These are phyloP conservation scores for Cryptosporidium ubiquitum DNA, from an alignment of 169 alveolate species.

Conservation along the genomic window DNA sequence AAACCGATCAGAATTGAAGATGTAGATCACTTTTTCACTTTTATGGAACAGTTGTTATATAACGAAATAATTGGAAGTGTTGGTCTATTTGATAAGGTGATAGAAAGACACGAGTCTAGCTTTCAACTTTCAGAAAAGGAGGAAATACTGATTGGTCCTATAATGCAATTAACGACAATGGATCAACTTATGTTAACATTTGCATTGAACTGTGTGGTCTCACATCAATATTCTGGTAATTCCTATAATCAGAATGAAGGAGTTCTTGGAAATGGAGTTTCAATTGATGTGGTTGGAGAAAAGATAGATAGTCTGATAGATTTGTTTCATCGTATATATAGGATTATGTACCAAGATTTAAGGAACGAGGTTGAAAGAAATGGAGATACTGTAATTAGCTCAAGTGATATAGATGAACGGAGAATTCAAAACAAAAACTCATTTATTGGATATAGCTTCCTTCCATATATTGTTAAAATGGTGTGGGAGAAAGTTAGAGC, in stretches of 20 bases:
- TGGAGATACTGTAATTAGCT: not conserved
- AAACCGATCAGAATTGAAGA: slow-evolving; percentile 18
- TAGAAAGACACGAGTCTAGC: slow-evolving; percentile 12
- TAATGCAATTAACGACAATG: slow-evolving; percentile 41
- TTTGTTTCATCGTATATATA: slow-evolving; percentile 49
- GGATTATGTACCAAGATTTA: slow-evolving; percentile 68
- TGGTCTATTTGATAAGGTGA: slow-evolving; percentile 16
- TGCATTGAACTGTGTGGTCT: slow-evolving; percentile 37
- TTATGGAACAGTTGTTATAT: slow-evolving; percentile 58
- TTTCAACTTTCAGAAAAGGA: slow-evolving; percentile 32
- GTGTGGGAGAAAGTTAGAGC: slow-evolving; percentile 39
- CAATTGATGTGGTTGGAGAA: slow-evolving; percentile 6
- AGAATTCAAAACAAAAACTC: not conserved
- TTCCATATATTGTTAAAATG: slow-evolving; percentile 58
- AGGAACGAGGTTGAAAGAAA: slow-evolving; percentile 35
- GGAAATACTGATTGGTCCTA: slow-evolving; percentile 19
- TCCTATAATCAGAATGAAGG: slow-evolving; percentile 6
- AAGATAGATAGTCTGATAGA: not conserved
- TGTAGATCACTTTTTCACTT: slow-evolving; percentile 32
- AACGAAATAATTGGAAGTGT: slow-evolving; percentile 19
- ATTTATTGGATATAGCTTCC: not conserved
- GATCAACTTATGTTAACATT: slow-evolving; percentile 64
- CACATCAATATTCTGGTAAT: slow-evolving; percentile 26
- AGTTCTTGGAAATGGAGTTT: slow-evolving; percentile 39
- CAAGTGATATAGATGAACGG: not conserved